Evolutionary conservation across 441 rosid genomes (phyloP), one percentile per base, ranked within the genome.

Genomic region (Macaranga tanarius): DNA sequence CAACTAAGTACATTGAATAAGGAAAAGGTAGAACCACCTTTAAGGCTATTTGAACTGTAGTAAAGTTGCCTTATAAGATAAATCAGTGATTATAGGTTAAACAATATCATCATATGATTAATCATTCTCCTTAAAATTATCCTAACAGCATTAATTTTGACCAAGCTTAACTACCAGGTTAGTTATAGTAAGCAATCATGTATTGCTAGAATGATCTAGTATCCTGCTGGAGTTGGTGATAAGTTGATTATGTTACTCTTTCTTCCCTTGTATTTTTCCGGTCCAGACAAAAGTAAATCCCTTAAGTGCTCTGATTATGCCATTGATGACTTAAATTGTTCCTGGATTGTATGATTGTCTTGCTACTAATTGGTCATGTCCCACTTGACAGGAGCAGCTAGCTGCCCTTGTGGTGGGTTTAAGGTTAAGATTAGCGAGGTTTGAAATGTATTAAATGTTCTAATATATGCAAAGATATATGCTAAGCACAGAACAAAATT

Each of bases 311-410:
- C 3, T 50, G 28, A 22, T 25, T 23, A 23, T 12, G 7, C 16
- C 13, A 16, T 47, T 47, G 58, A 51, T 66, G 31, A 7, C 20
- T 60, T 31, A 9, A 31, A 12, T 38, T 31, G 58, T 70, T 59
- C 67, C 34, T 19, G 20, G 55, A 23, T 48, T 48, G 17, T 12
- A 48, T 11, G 10, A 4, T 54, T 2, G 11, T 58, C 17, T 22
- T 25, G 62, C 19, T 58, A 26, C 16, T 40, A 26, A 31, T 16
- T 19, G 42, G 22, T 10, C 38, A 4, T 56, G 76, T 60, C 48
- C 74, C 67, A 57, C 57, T 31, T 3, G 67, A 62, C 12, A 52
- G 65, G 47, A 64, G 28, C 61, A 62, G 70, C 45, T 54, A n/a
- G 71, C 62, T 34, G 38, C 47, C n/a, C 22, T 15, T 56, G 74